phyloP scores from a whole-genome alignment of 2,329 filamentous ascomycete species.

The Didymella glomerata region DNA sequence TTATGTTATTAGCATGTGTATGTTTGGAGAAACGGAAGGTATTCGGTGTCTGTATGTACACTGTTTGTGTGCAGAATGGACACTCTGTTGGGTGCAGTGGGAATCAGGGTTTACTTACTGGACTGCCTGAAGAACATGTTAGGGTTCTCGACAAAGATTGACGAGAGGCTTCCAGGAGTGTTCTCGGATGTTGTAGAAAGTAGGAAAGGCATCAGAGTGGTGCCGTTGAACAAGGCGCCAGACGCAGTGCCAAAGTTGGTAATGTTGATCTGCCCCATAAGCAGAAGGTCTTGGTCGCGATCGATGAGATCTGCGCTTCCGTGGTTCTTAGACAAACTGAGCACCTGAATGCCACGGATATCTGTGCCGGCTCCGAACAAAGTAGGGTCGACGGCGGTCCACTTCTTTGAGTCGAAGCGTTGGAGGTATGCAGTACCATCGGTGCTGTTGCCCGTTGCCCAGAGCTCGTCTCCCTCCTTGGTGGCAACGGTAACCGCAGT shows the following conservation, averaged over 20 bases:
- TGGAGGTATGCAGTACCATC: conserved; percentile 79
- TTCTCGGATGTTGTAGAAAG: conserved; percentile 74
- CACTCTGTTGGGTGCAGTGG: too few species aligned
- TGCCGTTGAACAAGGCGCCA: conserved; percentile 88
- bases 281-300: conserved; percentile 74
- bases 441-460: conserved; percentile 77
- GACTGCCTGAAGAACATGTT: conserved; percentile 74
- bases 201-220: conserved; percentile 77
- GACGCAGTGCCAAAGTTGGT: conserved; percentile 81
- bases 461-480: conserved; percentile 65
- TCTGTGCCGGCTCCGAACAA: conserved; percentile 69
- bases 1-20: background rate
- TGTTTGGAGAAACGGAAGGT: too few species aligned
- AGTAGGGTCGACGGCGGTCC: conserved; percentile 67
- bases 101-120: conserved; percentile 59
- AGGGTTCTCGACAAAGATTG: conserved; percentile 81
- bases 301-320: conserved; percentile 69
- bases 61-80: too few species aligned
- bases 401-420: conserved; percentile 79
- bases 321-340: conserved; percentile 75
- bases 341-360: conserved; percentile 83
- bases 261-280: conserved; percentile 84
- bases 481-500: conserved; percentile 79
- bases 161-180: conserved; percentile 75
- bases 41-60: too few species aligned